Evolutionary conservation across 2,329 filamentous ascomycete genomes (phyloP).

Genomic region (Ilyonectria robusta): DNA sequence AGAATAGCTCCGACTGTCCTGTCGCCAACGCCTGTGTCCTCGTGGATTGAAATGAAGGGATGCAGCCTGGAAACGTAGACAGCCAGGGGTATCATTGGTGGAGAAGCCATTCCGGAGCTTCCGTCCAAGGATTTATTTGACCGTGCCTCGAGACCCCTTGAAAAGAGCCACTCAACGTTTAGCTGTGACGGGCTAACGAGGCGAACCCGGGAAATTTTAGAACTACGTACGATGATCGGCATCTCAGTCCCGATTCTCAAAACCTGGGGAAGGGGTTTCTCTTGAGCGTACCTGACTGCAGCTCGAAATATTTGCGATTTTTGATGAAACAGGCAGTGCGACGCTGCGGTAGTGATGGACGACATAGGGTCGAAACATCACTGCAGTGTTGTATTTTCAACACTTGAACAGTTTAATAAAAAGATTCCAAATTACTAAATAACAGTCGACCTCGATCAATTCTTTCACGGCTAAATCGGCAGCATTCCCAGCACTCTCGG

Average conservation of each 20-base stretch:
- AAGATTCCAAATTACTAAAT: too few species aligned
- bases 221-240: neutral
- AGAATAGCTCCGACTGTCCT: neutral
- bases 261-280: neutral
- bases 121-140: neutral
- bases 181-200: neutral
- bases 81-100: neutral
- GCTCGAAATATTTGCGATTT: neutral
- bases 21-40: neutral
- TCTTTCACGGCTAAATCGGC: too few species aligned
- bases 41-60: neutral
- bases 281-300: neutral
- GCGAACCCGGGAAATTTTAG: neutral
- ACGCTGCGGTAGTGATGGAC: neutral
- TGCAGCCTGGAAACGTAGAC: neutral
- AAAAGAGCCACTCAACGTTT: neutral
- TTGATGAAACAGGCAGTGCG: neutral
- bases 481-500: too few species aligned
- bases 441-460: too few species aligned
- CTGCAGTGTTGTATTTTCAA: neutral
- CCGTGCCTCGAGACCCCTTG: neutral
- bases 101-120: neutral
- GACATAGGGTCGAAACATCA: neutral
- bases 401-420: neutral
- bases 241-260: neutral